Conservation (phyloP, 2,329 filamentous ascomycete species). For the Apiospora malaysiana region DNA sequence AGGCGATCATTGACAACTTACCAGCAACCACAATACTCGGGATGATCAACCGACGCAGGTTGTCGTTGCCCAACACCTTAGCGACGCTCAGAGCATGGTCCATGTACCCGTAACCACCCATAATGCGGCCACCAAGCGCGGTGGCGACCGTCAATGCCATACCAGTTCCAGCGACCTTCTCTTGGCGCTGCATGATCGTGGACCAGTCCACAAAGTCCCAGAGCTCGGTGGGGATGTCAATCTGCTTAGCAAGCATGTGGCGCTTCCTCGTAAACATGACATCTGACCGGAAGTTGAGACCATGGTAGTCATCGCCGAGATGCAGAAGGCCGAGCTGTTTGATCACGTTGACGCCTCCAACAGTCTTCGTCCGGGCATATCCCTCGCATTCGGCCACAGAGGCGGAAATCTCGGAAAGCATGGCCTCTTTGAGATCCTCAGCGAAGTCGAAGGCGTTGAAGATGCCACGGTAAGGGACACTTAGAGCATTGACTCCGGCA, state of each 20-base stretch:
- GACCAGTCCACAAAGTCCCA: conserved; percentile 93
- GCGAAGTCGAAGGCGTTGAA: conserved; percentile 89
- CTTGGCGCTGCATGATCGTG: conserved; percentile 83
- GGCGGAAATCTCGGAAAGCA: conserved; percentile 85
- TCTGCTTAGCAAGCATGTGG: conserved; percentile 81
- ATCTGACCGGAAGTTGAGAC: conserved; percentile 86
- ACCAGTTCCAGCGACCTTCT: conserved; percentile 92
- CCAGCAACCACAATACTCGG: conserved; percentile 80
- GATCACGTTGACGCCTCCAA: conserved; percentile 82
- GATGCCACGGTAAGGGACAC: conserved; percentile 85
- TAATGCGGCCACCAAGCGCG: conserved; percentile 79
- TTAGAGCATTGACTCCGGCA: conserved; percentile 78
- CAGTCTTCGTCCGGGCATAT: conserved; percentile 77
- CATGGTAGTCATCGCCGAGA: conserved; percentile 84
- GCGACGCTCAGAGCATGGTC: conserved; percentile 83
- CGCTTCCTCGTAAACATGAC: conserved; percentile 90
- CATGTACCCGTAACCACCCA: conserved; percentile 87
- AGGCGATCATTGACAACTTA: conserved; percentile 52
- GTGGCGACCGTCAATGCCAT: conserved; percentile 93
- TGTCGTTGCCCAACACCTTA: conserved; percentile 81
- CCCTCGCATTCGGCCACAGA: conserved; percentile 84
- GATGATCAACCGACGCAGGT: conserved; percentile 78
- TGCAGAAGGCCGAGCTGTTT: conserved; percentile 88
- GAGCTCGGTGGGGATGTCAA: conserved; percentile 86
- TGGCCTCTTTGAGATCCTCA: conserved; percentile 89